Percentiles rank a stretch among this genome's conserved stretches.
phyloP scores from a whole-genome alignment of 2,329 filamentous ascomycete species.

The Exophiala mesophila region DNA sequence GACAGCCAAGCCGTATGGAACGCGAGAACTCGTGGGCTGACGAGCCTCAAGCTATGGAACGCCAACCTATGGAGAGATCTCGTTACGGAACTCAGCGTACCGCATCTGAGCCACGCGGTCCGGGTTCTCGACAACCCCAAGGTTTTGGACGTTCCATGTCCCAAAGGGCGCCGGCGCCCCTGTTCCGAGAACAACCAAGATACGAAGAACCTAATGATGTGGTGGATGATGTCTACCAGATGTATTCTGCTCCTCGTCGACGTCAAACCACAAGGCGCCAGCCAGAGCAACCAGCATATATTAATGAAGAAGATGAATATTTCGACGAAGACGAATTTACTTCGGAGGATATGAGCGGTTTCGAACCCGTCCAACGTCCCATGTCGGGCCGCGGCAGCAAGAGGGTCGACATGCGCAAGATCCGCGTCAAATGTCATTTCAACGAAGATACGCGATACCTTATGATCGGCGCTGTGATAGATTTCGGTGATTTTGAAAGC shows the following conservation, averaged over 20 bases:
- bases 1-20: slow-evolving; percentile 27
- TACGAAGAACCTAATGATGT: slow-evolving; percentile 34
- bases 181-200: slow-evolving; percentile 32
- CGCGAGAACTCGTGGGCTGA: slow-evolving; percentile 27
- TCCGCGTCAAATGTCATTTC: slow-evolving; percentile 86
- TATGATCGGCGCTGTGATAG: slow-evolving; percentile 61
- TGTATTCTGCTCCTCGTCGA: slow-evolving; percentile 30
- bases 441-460: slow-evolving; percentile 86
- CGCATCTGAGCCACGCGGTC: slow-evolving; percentile 49
- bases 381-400: slow-evolving; percentile 18
- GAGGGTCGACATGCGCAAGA: slow-evolving; percentile 64
- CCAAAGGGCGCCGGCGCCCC: slow-evolving; percentile 24
- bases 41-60: slow-evolving; percentile 2
- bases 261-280: slow-evolving; percentile 11
- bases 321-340: slow-evolving; percentile 68
- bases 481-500: slow-evolving; percentile 72
- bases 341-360: slow-evolving; percentile 20
- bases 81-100: slow-evolving; percentile 46
- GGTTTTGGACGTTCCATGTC: slow-evolving; percentile 29
- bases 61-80: slow-evolving; percentile 22
- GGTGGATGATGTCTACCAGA: slow-evolving; percentile 39
- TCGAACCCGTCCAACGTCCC: slow-evolving; percentile 18
- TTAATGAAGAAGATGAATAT: slow-evolving; percentile 61
- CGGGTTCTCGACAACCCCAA: slow-evolving; percentile 25
- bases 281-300: slow-evolving; percentile 55